Evolutionary conservation across 1,284 basidiomycete species (phyloP), one percentile per base, ranked within the genome.

Genomic region (Veloporphyrellus conicus): DNA sequence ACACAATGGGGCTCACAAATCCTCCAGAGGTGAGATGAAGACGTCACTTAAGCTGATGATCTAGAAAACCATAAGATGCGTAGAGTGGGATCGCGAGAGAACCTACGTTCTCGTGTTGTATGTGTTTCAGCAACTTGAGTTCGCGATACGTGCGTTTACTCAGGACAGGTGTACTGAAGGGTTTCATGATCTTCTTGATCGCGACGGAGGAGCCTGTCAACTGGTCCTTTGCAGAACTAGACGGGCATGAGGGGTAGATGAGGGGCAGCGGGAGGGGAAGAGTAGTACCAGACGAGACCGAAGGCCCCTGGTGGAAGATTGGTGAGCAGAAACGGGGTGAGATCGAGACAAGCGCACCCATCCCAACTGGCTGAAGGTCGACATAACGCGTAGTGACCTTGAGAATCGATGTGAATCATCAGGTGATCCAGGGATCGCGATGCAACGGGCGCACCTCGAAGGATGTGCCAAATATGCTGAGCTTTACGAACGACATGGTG

Each of bases 141-240:
- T 99, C 95, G 59, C 95, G 83, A 72, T 99, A 99, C 8, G 96
- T 99, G 57, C 95, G 79, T 75, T 99, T 99, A 71, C 84, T 87
- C 59, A 99, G 78, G n/a, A 99, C 96, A 11, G 95, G 93, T 11
- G 96, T 97, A 66, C 89, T 92, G 71, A 96, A 95, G 9, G 93
- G 93, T 69, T 95, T 95, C 93, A 94, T 95, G 72, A 97, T 96
- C 82, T 96, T 97, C 80, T 97, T 97, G 74, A 97, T 93, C 60
- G 93, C 96, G 49, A 97, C 94, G 22, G 92, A 91, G 28, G 92
- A 86, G 45, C 84, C 88, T 7, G 93, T 96, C 44, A 99, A 81
- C 72, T 98, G 93, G 70, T 99, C 96, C 71, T 96, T 98, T 39
- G 95, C 93, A 16, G 95, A 98, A 67, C 93, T 93, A 58, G 29